These are phyloP conservation scores for Piper betle DNA, from an alignment of 164 flowering plant genomes.

Conservation along the genomic window DNA sequence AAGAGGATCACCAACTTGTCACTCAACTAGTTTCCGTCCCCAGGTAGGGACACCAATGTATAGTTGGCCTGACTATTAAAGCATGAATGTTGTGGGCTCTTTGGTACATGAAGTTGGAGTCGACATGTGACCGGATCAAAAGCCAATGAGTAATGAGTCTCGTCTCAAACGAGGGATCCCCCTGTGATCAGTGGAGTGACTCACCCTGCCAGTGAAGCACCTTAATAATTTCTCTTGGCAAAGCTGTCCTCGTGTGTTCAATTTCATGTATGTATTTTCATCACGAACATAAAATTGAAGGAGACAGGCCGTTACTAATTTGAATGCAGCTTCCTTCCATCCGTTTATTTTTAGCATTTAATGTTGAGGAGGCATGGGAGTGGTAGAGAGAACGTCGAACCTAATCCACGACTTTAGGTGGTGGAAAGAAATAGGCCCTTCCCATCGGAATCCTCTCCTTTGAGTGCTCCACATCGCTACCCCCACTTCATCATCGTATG, in stretches of 20 bases:
- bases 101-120: background rate
- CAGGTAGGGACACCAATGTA: background rate
- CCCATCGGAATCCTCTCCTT: constrained; percentile 5
- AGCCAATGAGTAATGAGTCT: background rate
- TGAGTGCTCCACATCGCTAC: constrained; percentile 8
- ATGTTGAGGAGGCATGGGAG: constrained; percentile 18
- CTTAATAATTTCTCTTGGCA: background rate
- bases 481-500: constrained; percentile 4
- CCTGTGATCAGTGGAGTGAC: background rate
- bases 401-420: constrained; percentile 21
- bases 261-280: no score
- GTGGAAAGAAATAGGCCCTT: constrained; percentile 8
- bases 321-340: constrained; percentile 10
- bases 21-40: background rate
- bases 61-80: background rate
- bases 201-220: background rate
- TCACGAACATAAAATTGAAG: no score
- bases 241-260: no score
- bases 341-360: constrained; percentile 18
- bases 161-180: background rate
- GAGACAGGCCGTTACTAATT: constrained; percentile 17
- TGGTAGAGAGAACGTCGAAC: constrained; percentile 24
- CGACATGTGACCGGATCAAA: background rate
- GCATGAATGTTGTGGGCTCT: background rate
- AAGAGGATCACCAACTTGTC: background rate